Base-by-base conservation (phyloP, 1,284 basidiomycete species). In the Ustilago cynodontis region DNA sequence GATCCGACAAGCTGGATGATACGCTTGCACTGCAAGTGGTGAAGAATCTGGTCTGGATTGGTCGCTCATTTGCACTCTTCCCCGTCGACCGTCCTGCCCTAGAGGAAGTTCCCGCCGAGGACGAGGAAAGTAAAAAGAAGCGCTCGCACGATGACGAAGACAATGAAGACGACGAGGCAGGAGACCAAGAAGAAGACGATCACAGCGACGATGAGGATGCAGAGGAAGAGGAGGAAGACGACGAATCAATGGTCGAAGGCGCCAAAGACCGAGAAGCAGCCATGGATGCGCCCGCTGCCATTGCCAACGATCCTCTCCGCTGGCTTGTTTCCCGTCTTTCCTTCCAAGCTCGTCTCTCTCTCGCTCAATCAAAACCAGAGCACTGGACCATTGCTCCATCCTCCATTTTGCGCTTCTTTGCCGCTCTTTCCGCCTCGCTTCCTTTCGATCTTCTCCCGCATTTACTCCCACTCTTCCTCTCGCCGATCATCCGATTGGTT, bases 271-370 rank as follows among this genome's bases (percentile, higher is more conserved):
- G 81, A 20, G 70, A 71, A 33, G 72, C 65, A 9, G 74, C 77
- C 54, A 50, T 68, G 56, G 67, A 65, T 39, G 61, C 65, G 0
- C 59, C 60, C 1, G 33, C 49, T 7, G 33, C 51, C n/a, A 70
- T 75, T 59, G 74, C 69, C 8, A 53, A 86, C 8, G 91, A 92
- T 77, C 92, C 92, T 0, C 88, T 98, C 1, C 90, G 93, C 0
- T 98, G 95, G 94, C 87, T 98, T 45, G 98, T 98, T 88, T 94
- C 94, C 20, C 93, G 93, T 78, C 88, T 98, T 49, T 98, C 95
- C 0, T 96, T 93, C 87, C 92, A 96, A 84, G 90, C 92, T 16
- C 86, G 88, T 35, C 82, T 86, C 37, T 84, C 88, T 41, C 86
- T 88, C 24, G 54, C 70, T 7, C 71, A 69, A 28, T 58, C 61